Base-by-base conservation (phyloP, 805 yeast genomes). In the Metschnikowia cubensis region DNA sequence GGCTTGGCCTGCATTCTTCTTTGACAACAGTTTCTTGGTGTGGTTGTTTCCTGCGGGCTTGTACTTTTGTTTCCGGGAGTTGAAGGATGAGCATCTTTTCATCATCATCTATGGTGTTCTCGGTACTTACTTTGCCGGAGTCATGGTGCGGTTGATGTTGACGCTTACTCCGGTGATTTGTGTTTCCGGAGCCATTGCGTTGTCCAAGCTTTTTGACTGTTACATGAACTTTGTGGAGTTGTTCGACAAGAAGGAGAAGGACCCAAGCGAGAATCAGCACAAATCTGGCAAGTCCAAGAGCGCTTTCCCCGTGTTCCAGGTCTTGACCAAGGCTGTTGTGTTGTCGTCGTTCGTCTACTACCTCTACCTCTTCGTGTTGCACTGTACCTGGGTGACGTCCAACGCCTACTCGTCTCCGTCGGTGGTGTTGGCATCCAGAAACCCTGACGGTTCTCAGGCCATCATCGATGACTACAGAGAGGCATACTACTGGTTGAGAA, bases 31-130 rank as follows among this genome's bases (percentile, higher is more conserved):
- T 62, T 81, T 92, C 77, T 77, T 94, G 70, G 88, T 92, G 62
- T 95, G 99, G 99, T 77, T 94, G 59, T 94, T 94, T 88, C 99
- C 99, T 47, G 97, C 91, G 5, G 99, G 99, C 56, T 86, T 95
- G 45, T 94, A 87, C 73, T 70, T 94, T 58, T 79, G 92, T 59
- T 87, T 94, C 80, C 87, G 87, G 68, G 97, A 94, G 52, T 76
- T 94, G 64, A 80, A 83, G 49, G 88, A 94, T 66, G 97, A 91
- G 73, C 96, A 92, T 59, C 87, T 94, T 36, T 95, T 95, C 67
- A 83, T 95, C 54, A 85, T 94, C 59, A 89, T 90, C 47, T 94
- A 94, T 70, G 79, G 91, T 21, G 95, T 95, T n/a, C 77, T 95
- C 56, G 94, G 94, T 62, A 87, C 97, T 7, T 94, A 94, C 70